Conservation (phyloP, 495 filamentous ascomycete species). For the Aspergillus baeticus region DNA sequence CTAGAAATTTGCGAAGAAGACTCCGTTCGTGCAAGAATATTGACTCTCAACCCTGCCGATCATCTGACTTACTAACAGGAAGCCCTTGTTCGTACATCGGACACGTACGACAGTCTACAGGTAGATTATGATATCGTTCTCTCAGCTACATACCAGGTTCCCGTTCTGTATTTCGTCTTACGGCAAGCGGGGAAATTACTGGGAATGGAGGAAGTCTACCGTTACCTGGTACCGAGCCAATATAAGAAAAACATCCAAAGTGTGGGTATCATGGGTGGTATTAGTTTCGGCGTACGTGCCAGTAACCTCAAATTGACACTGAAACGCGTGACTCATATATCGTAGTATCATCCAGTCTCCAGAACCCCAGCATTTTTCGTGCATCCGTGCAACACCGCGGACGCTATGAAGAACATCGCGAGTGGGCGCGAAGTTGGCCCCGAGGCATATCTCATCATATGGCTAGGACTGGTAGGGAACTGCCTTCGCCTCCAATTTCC, state of each 20-base stretch:
- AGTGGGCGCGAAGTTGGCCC: conserved; percentile 51
- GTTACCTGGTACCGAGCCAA: conserved; percentile 63
- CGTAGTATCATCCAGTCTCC: conserved; percentile 75
- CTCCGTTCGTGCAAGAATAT: conserved; percentile 26
- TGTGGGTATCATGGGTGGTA: conserved; percentile 67
- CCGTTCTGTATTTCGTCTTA: conserved; percentile 51
- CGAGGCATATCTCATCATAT: conserved; percentile 71
- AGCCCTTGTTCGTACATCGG: conserved; percentile 33
- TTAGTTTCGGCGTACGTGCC: conserved; percentile 71
- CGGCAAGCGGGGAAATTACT: conserved; percentile 61
- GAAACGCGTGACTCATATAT: conserved; percentile 40
- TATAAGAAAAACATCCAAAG: conserved; percentile 55
- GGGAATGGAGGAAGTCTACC: conserved; percentile 68
- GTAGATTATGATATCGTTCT: conserved; percentile 55
- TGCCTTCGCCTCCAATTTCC: conserved; percentile 73
- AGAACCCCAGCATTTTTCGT: conserved; percentile 75
- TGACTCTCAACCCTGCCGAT: not conserved
- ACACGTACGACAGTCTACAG: conserved; percentile 29
- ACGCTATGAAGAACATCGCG: conserved; percentile 60
- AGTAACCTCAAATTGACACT: conserved; percentile 9
- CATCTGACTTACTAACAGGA: conserved; percentile 39
- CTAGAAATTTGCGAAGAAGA: conserved; percentile 33
- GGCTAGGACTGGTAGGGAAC: conserved; percentile 75
- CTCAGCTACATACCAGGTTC: conserved; percentile 51
- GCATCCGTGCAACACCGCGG: conserved; percentile 83